Evolutionary conservation across 2,329 filamentous ascomycete genomes (phyloP).

Genomic region (Peltaster fructicola): DNA sequence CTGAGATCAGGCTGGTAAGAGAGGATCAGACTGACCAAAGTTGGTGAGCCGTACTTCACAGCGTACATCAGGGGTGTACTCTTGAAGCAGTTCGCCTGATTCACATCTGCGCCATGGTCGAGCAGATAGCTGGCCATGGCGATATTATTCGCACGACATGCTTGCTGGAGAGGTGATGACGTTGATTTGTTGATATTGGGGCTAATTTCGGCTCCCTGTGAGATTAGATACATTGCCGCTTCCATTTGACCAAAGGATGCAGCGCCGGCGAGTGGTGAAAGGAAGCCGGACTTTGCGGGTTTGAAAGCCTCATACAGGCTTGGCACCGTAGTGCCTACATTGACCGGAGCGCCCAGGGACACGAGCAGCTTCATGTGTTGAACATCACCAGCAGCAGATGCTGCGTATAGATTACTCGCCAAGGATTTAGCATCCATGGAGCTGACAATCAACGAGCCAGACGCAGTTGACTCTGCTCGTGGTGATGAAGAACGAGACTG

Average conservation of each 20-base stretch:
- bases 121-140: constrained; percentile 11
- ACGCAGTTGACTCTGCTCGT: no score
- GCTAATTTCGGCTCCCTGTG: constrained; percentile 15
- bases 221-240: constrained; percentile 12
- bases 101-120: constrained; percentile 8
- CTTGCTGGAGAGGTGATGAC: constrained; percentile 16
- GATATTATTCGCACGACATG: constrained; percentile 13
- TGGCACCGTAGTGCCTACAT: constrained; percentile 11
- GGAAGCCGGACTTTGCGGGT: constrained; percentile 16
- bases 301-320: constrained; percentile 18
- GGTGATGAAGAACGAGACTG: no score
- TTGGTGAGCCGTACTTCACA: constrained; percentile 12
- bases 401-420: constrained; percentile 12
- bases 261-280: constrained; percentile 18
- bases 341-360: constrained; percentile 13
- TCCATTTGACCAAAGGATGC: constrained; percentile 13
- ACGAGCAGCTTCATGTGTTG: constrained; percentile 12
- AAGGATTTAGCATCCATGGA: no score
- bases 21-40: constrained; percentile 13
- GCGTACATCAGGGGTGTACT: constrained; percentile 19
- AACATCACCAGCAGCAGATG: constrained; percentile 15
- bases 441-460: no score
- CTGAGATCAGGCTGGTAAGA: constrained; percentile 12
- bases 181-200: constrained; percentile 12
- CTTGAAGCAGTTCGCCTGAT: constrained; percentile 15